Percentiles rank a stretch among this genome's conserved stretches.
Evolutionary conservation across 768 basidiomycete genomes (phyloP).

Genomic region (Cubamyces sp.): DNA sequence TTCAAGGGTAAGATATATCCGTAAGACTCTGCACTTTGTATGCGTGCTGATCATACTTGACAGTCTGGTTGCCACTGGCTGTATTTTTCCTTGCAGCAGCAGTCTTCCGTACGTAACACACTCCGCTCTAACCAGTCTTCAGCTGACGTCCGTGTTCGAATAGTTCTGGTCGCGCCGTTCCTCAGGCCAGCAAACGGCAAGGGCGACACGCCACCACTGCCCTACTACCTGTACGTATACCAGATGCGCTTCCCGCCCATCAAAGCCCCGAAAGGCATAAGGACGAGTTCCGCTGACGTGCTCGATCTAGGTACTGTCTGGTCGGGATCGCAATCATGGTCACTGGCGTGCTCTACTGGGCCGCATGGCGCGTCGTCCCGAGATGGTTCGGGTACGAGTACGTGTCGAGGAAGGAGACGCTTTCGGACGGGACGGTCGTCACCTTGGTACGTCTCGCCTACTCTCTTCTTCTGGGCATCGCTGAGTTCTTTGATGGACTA

Average conservation of each 20-base stretch:
- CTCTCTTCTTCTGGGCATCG: not conserved
- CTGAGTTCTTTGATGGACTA: not conserved
- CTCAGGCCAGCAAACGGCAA: constrained; percentile 54
- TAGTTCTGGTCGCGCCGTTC: constrained; percentile 60
- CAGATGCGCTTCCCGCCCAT: no score
- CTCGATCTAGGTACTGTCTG: constrained; percentile 48
- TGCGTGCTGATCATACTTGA: not conserved
- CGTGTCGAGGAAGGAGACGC: constrained; percentile 49
- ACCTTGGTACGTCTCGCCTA: constrained; percentile 43
- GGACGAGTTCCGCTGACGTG: not conserved
- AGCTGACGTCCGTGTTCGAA: constrained; percentile 17
- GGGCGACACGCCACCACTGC: constrained; percentile 63
- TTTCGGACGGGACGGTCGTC: constrained; percentile 58
- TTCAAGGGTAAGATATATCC: constrained; percentile 50
- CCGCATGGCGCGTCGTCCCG: constrained; percentile 55
- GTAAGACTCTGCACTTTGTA: not conserved
- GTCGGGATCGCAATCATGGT: constrained; percentile 55
- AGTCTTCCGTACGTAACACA: constrained; percentile 48
- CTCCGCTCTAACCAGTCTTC: not conserved
- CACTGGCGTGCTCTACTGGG: constrained; percentile 57
- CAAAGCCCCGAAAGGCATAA: no score
- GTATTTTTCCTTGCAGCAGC: constrained; percentile 57
- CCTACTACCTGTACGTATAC: constrained; percentile 51
- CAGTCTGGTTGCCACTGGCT: constrained; percentile 59
- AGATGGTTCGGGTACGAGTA: constrained; percentile 52